phyloP scores from a whole-genome alignment of 208 protist genomes.

The Acanthamoeba culbertsoni region DNA sequence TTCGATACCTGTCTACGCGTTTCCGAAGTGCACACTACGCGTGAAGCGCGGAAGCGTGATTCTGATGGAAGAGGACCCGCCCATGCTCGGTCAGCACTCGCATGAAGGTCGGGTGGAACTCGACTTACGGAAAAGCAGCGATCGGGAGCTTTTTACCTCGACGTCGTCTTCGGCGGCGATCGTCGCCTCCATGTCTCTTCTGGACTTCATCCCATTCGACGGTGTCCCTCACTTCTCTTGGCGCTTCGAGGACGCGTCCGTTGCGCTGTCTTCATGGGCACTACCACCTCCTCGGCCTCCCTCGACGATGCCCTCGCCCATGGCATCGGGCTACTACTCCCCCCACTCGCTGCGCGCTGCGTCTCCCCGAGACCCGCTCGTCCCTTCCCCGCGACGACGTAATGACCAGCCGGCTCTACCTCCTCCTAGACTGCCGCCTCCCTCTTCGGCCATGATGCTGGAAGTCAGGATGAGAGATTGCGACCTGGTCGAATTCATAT shows the following conservation, averaged over 20 bases:
- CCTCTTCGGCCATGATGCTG: not conserved
- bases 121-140: not conserved
- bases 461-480: not conserved
- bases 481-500: not conserved
- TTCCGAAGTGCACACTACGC: not conserved
- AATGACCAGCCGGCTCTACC: not conserved
- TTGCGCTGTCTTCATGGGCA: not conserved
- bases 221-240: not conserved
- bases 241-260: not conserved
- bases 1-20: not conserved
- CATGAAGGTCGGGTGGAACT: not conserved
- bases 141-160: not conserved
- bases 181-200: not conserved
- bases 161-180: not conserved
- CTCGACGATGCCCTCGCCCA: not conserved
- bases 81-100: not conserved
- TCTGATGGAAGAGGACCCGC: not conserved
- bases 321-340: slow-evolving; percentile 2
- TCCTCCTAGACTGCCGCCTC: not conserved
- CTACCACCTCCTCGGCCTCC: not conserved
- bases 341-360: not conserved
- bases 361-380: not conserved
- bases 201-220: not conserved
- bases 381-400: not conserved
- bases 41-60: not conserved